Base-by-base conservation (phyloP, 345 rosid species). In the Salix caprea region DNA sequence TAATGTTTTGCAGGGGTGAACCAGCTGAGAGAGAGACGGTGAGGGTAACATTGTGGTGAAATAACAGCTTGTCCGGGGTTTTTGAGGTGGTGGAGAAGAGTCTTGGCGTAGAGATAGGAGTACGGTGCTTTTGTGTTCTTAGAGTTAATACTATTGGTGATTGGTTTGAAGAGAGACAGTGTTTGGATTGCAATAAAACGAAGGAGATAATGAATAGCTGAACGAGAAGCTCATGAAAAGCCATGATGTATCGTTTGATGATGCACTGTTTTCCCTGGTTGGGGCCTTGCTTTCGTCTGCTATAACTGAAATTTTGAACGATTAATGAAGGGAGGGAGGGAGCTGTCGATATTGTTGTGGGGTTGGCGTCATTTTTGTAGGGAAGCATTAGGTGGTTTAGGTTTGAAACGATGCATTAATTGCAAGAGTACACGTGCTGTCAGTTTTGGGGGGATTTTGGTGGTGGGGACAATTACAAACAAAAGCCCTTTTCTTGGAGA, bases 21-120 rank as follows among this genome's bases (percentile, higher is more conserved):
- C 94, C 96, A n/a, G 80, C 87, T 19, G 86, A 74, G 66, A 91
- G 87, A 10, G 97, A 84, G 60, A 85, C 90, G 2, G 96, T 89
- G 54, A 91, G 78, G 9, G 91, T 74, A 26, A 89, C 92, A 75
- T 90, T 83, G 69, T 87, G 89, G 48, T 73, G 91, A 73, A 90
- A 90, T 14, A 80, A 61, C 23, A 90, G 80, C 81, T 80, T 87
- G 82, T 70, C 42, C 36, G 85, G 24, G 69, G 85, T n/a, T 21
- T 80, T 82, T 0, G 85, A 21, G 56, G 71, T 52, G 54, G 80
- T 60, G 69, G 77, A 28, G 87, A 78, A 65, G 75, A 61, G 58
- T 65, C 78, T 58, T n/a, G 14, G 30, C 1, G 74, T 11, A 2
- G 75, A 48, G 28, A 77, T 9, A 30, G 58, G 83, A 18, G 70